Evolutionary conservation across 768 basidiomycete genomes (phyloP), one percentile per base, ranked within the genome.

Genomic region (Hypholoma fasciculare): DNA sequence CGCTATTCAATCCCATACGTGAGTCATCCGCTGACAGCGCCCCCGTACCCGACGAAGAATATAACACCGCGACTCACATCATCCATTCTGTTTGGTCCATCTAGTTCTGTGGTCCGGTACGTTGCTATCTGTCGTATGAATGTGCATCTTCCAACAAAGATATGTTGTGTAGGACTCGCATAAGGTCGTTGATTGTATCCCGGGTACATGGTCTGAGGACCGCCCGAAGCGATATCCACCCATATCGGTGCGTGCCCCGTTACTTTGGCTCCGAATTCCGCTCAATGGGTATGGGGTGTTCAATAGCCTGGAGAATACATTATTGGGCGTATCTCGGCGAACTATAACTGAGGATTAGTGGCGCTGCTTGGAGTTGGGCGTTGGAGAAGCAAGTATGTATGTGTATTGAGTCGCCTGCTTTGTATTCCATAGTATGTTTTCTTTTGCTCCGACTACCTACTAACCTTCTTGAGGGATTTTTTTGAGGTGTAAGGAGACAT

Each of bases 1-100:
- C 72, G 86, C 26, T 86, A 84, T 63, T 86, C 85, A 0, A 86
- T 87, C 59, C 85, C 86, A 36, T 87, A 85, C 63, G 82, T 82
- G 59, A 59, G 81, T 67, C 27, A 34, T 1, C 1, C 30, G 30
- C 30, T 34, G 30, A 34, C 30, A 34, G 30, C 30, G 30, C 30
- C 7, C 9, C 30, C 30, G 30, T 34, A 9, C 9, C 30, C 30
- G 6, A 9, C 30, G 30, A 34, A 34, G 30, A 34, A 34, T 9
- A 6, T 34, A 9, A 34, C 30, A 6, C 9, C 6, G 30, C 30
- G 30, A 34, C 9, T 34, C 30, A 34, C 6, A 34, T 7, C 23
- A 1, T 23, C 23, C 23, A 34, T 34, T 34, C 7, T 9, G 1
- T 34, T 7, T 34, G 6, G 6, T 34, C 30, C 16, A 14, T 13